These are phyloP conservation scores for Metschnikowia reukaufii DNA, from an alignment of 805 yeast species.

Conservation along the genomic window DNA sequence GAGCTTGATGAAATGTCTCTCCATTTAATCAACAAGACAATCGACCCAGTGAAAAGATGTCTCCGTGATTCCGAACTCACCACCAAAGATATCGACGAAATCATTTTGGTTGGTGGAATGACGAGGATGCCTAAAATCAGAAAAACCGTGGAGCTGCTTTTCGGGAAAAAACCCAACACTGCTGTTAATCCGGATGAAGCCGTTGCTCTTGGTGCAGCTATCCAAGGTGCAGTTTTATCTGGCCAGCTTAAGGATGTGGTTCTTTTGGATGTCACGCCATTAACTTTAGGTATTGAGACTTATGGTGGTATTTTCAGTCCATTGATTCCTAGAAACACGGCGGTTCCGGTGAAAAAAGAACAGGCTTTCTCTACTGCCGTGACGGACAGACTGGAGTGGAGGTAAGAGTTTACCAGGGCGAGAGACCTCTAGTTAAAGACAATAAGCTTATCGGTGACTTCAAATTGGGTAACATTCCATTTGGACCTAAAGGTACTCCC, in stretches of 20 bases:
- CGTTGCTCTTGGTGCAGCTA: constrained; percentile 32
- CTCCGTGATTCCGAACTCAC: constrained; percentile 70
- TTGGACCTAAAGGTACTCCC: constrained; percentile 77
- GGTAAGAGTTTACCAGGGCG: constrained; percentile 78
- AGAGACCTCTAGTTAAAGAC: constrained; percentile 73
- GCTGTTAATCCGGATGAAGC: constrained; percentile 73
- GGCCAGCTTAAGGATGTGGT: constrained; percentile 30
- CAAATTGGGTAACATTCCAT: constrained; percentile 68
- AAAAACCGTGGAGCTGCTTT: constrained; percentile 56
- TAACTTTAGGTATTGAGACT: constrained; percentile 66
- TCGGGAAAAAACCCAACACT: constrained; percentile 65
- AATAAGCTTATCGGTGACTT: constrained; percentile 77
- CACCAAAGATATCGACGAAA: constrained; percentile 67
- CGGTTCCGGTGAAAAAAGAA: constrained; percentile 73
- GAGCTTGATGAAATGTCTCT: constrained; percentile 67
- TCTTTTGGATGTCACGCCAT: constrained; percentile 29
- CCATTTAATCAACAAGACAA: constrained; percentile 64
- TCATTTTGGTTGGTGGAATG: constrained; percentile 85
- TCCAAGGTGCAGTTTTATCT: constrained; percentile 30
- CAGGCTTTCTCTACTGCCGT: constrained; percentile 79
- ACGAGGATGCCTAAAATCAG: constrained; percentile 85
- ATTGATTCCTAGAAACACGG: constrained; percentile 71
- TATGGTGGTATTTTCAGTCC: constrained; percentile 84
- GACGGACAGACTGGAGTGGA: constrained; percentile 86
- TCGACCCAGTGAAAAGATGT: constrained; percentile 73